Conservation (phyloP, 2,329 filamentous ascomycete genomes). For the Penicillium vulpinum region DNA sequence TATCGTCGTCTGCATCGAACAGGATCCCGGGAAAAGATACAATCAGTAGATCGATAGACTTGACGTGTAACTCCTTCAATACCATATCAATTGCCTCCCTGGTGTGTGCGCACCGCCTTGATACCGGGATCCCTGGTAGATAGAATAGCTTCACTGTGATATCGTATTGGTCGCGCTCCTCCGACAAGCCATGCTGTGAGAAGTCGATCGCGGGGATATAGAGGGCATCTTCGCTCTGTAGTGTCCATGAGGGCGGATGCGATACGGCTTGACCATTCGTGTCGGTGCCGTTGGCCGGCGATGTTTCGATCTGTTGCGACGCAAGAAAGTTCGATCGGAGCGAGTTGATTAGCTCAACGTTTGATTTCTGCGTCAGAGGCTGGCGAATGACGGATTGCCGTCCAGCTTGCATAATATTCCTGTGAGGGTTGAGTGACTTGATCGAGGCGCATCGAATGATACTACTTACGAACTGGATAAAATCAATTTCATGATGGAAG, state of each 20-base stretch:
- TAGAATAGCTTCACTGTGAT: constrained; percentile 97
- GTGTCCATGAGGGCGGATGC: constrained; percentile 63
- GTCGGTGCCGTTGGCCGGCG: constrained; percentile 22
- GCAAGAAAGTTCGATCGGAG: constrained; percentile 79
- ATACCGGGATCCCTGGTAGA: constrained; percentile 67
- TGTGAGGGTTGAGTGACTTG: constrained; percentile 30
- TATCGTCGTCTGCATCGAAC: constrained; percentile 90
- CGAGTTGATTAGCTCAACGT: constrained; percentile 87
- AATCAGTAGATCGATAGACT: constrained; percentile 81
- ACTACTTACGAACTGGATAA: constrained; percentile 77
- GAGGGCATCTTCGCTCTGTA: constrained; percentile 58
- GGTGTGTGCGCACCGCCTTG: constrained; percentile 68
- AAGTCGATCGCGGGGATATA: constrained; percentile 80
- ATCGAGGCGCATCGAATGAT: constrained; percentile 1
- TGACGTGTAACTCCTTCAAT: constrained; percentile 72
- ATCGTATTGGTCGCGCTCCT: constrained; percentile 84
- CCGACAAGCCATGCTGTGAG: constrained; percentile 68
- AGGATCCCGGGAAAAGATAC: constrained; percentile 90
- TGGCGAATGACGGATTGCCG: constrained; percentile 82
- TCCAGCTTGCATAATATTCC: constrained; percentile 81
- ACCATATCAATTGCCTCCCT: constrained; percentile 78
- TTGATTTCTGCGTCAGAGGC: constrained; percentile 76
- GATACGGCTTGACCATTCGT: constrained; percentile 16
- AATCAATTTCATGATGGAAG: constrained; percentile 72
- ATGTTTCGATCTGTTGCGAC: constrained; percentile 61